Base-by-base conservation (phyloP, 345 rosid species). In the Euclidium syriacum region DNA sequence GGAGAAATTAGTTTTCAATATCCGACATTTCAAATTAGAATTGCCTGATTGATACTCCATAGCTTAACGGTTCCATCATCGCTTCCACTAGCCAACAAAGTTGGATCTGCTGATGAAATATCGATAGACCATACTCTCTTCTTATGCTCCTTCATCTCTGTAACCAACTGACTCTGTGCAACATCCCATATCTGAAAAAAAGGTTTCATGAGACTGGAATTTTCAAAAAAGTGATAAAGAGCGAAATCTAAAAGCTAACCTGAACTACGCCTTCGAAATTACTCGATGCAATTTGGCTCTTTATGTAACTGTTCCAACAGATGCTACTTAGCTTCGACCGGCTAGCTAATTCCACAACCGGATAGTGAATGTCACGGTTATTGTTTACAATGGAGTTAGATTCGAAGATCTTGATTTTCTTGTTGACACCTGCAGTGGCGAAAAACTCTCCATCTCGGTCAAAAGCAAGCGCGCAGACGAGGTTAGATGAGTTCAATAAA, bases 41-140 rank as follows among this genome's bases (percentile, higher is more conserved):
- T 90, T 94, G 96, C 99, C 96, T 94, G 99, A 87, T 94, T 90
- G 95, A 94, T 90, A 77, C 87, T 94, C 99, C 99, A 94, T 62
- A 90, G 95, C 90, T 90, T 94, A 64, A 94, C 89, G 25, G 92
- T 82, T 67, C 95, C 78, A 76, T 94, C 97, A 50, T 94, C 97
- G 18, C 99, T 90, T 69, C 97, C 97, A 6, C 99, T 94, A 34
- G 97, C 99, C 73, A 94, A 62, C 77, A 90, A 59, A 14, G 95
- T 94, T n/a, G 96, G 99, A 59, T 90, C 88, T 63, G 87, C 91
- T 58, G 89, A 74, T 49, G 99, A 85, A 29, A 85, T 84, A 73
- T 90, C 96, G 5, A 94, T 77, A 46, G 99, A 90, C 99, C 99
- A 94, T 29, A 94, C 89, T 1, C 99, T 84, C 78, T 81, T 86